These are phyloP conservation scores for Clonostachys chloroleuca DNA, from an alignment of 2,329 filamentous ascomycete species.

Conservation along the genomic window DNA sequence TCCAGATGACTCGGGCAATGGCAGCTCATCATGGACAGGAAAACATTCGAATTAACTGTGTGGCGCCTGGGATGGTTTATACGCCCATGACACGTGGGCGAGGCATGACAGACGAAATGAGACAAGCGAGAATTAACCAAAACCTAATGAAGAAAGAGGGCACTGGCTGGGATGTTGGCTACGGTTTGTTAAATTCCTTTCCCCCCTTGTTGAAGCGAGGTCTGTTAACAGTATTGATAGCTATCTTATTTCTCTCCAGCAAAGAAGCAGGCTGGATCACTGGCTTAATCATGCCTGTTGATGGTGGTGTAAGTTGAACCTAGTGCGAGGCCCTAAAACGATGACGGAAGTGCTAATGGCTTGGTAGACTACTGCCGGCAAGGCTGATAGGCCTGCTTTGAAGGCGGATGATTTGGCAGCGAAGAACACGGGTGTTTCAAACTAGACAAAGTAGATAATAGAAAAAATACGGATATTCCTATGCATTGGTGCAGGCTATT, in stretches of 20 bases:
- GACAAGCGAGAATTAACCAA: slow-evolving; percentile 14
- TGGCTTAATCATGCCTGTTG: slow-evolving; percentile 16
- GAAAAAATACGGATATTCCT: too few relatives aligned
- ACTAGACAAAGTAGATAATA: neutral
- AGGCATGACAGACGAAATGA: slow-evolving; percentile 18
- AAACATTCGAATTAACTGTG: slow-evolving; percentile 2
- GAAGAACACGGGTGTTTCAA: neutral
- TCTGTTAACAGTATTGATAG: slow-evolving; percentile 1
- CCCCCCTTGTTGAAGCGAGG: neutral
- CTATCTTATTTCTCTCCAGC: slow-evolving; percentile 14
- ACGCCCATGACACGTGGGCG: slow-evolving; percentile 15
- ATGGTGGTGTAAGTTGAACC: slow-evolving; percentile 14
- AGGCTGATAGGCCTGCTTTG: neutral
- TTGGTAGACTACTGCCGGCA: neutral
- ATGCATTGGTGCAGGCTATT: too few relatives aligned
- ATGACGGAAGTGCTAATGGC: neutral
- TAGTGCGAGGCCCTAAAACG: neutral
- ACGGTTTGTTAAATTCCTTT: slow-evolving; percentile 7
- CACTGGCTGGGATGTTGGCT: slow-evolving; percentile 17
- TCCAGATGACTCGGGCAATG: slow-evolving; percentile 40
- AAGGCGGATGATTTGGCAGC: neutral
- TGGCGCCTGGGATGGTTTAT: slow-evolving; percentile 12
- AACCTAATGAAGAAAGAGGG: slow-evolving; percentile 16
- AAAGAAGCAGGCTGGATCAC: slow-evolving; percentile 20
- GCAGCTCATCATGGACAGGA: slow-evolving; percentile 32